A percentile compares a stretch with the other conserved stretches of the same genome.
These are phyloP conservation scores for Atkinsonella hypoxylon DNA, from an alignment of 2,329 filamentous ascomycete genomes.

Conservation along the genomic window DNA sequence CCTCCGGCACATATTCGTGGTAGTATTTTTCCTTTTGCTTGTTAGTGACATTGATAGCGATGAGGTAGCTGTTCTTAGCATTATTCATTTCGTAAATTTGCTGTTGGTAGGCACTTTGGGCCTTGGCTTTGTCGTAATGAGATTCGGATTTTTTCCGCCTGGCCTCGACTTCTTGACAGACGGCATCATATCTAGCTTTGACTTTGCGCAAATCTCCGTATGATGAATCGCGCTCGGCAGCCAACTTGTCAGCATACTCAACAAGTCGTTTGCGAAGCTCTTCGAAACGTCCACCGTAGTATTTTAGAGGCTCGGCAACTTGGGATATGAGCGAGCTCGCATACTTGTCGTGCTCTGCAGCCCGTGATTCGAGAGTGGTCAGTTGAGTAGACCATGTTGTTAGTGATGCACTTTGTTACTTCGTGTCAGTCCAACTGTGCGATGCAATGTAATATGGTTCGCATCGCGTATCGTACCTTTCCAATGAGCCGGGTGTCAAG, in stretches of 20 bases:
- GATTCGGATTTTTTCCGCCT: constrained; percentile 90
- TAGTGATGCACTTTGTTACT: constrained; percentile 63
- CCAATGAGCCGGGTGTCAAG: constrained; percentile 89
- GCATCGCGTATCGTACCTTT: constrained; percentile 45
- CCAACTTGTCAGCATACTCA: constrained; percentile 79
- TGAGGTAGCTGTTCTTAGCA: constrained; percentile 94
- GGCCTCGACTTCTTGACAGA: constrained; percentile 89
- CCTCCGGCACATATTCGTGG: constrained; percentile 87
- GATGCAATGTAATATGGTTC: background rate
- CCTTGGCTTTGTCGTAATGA: constrained; percentile 88
- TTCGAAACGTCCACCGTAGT: constrained; percentile 64
- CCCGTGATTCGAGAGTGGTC: constrained; percentile 76
- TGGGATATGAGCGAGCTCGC: constrained; percentile 65
- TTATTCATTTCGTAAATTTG: constrained; percentile 95
- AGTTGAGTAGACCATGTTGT: constrained; percentile 96
- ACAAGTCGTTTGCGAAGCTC: constrained; percentile 84
- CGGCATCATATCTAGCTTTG: constrained; percentile 85
- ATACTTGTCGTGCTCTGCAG: constrained; percentile 79
- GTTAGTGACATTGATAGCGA: constrained; percentile 92
- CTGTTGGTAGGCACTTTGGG: constrained; percentile 82
- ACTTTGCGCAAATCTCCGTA: constrained; percentile 80
- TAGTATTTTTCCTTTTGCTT: constrained; percentile 97
- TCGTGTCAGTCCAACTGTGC: background rate
- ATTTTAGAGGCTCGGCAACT: constrained; percentile 78
- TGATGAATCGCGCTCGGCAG: constrained; percentile 75